Evolutionary conservation across 352 stramenopile species (phyloP).

Genomic region (Globisporangium middletonii): DNA sequence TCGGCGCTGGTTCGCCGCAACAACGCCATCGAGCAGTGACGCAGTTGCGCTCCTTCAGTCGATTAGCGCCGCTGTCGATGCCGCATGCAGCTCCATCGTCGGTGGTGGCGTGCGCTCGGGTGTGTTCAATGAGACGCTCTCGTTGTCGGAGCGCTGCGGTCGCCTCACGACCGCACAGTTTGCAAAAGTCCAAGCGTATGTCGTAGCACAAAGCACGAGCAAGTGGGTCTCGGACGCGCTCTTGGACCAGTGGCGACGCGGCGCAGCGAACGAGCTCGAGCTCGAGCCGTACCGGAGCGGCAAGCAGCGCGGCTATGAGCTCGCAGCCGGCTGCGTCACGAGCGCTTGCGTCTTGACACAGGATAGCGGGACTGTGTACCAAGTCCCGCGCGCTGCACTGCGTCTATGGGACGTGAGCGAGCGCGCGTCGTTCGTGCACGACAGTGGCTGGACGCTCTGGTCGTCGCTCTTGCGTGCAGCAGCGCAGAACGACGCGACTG

Average conservation of each 20-base stretch:
- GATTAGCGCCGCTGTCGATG: slow-evolving; percentile 33
- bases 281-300: slow-evolving; percentile 57
- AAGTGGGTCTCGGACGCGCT: slow-evolving; percentile 40
- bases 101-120: slow-evolving; percentile 32
- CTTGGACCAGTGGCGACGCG: slow-evolving; percentile 63
- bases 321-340: slow-evolving; percentile 29
- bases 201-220: slow-evolving; percentile 15
- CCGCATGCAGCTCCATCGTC: slow-evolving; percentile 15
- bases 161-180: slow-evolving; percentile 27
- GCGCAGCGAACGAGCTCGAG: slow-evolving; percentile 29
- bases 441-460: slow-evolving; percentile 38
- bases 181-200: slow-evolving; percentile 28
- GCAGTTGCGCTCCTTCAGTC: slow-evolving; percentile 10
- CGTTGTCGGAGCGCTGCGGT: slow-evolving; percentile 21
- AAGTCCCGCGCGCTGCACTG: slow-evolving; percentile 34
- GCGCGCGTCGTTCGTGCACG: slow-evolving; percentile 35
- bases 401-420: slow-evolving; percentile 34
- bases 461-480: slow-evolving; percentile 20
- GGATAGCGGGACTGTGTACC: slow-evolving; percentile 30
- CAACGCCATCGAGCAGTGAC: slow-evolving; percentile 8
- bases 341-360: slow-evolving; percentile 26
- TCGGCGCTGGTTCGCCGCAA: slow-evolving; percentile 31
- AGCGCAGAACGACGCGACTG: slow-evolving; percentile 8
- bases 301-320: slow-evolving; percentile 40
- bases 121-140: slow-evolving; percentile 42